Evolutionary conservation across 2,329 filamentous ascomycete genomes (phyloP), one percentile per base, ranked within the genome.

Genomic region (Cryphonectria carpinicola): DNA sequence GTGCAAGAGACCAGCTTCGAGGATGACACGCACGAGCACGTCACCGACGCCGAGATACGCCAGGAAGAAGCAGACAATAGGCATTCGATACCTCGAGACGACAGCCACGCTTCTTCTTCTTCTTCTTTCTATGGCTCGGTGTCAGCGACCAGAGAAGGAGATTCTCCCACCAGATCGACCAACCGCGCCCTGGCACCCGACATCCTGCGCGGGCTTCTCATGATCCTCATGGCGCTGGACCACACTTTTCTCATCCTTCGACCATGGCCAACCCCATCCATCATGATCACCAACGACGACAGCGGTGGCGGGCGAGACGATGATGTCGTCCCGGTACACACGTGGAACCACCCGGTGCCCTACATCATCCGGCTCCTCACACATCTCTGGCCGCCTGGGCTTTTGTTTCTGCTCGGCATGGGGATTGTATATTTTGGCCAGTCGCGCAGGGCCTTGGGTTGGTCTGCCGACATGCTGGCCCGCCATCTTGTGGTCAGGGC

Each of bases 331-430:
- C 73, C 78, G 5, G 77, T 84, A 35, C 72, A 69, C 25, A 64
- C 71, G 5, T 84, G 82, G 82, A 84, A 83, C 69, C 76, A 75
- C 0, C 75, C 79, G 0, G 73, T 78, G 5, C 82, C 78, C 8
- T 83, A 82, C 71, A 62, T 77, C n/a, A 75, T 82, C 35, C 81
- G 83, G 10, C 80, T 80, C 0, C 75, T 85, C 4, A 82, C 83
- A 0, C 83, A 85, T 32, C 78, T 85, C 8, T 85, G 83, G 76
- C 83, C 80, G 1, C 77, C 83, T 0, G 83, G 83, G 10, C 84
- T 85, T 72, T 82, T 81, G 0, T 81, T 85, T 52, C 75, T 85
- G n/a, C 76, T 85, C 4, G 84, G 83, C 35, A 80, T 84, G 74
- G 84, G 84, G 10, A 77, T 84, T 13, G 83, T 81, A 0, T 84